A percentile compares a stretch with the other conserved stretches of the same genome.
Conservation (phyloP, 1,284 basidiomycete species). For the Pterula multifida region DNA sequence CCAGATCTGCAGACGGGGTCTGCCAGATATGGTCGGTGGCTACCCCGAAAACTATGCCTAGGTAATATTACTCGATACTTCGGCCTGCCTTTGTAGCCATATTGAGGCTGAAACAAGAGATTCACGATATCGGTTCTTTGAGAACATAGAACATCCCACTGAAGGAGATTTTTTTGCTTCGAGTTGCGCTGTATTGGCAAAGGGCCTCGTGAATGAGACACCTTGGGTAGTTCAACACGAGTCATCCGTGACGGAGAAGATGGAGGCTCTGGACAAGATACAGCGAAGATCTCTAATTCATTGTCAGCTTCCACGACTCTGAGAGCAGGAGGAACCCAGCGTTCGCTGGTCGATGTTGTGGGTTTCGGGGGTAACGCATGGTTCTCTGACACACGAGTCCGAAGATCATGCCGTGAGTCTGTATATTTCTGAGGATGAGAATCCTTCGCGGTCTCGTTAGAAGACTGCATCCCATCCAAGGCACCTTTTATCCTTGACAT, state of each 20-base stretch:
- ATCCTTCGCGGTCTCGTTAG: constrained; percentile 18
- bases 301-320: constrained; percentile 20
- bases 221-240: neutral
- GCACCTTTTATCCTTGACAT: constrained; percentile 86
- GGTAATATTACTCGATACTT: constrained; percentile 49
- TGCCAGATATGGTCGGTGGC: constrained; percentile 25
- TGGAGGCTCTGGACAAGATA: constrained; percentile 34
- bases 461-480: constrained; percentile 56
- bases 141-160: constrained; percentile 58
- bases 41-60: constrained; percentile 14
- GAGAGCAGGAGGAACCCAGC: constrained; percentile 50
- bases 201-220: neutral
- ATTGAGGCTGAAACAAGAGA: constrained; percentile 41
- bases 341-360: constrained; percentile 18
- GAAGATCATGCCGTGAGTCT: constrained; percentile 9
- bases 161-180: neutral
- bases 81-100: constrained; percentile 28
- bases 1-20: constrained; percentile 28
- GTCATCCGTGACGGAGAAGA: neutral
- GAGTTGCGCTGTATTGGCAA: too few species aligned
- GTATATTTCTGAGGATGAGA: constrained; percentile 14
- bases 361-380: constrained; percentile 9
- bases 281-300: constrained; percentile 35
- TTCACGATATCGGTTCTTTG: too few species aligned
- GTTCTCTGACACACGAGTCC: constrained; percentile 9